Evolutionary conservation across 2,329 filamentous ascomycete species (phyloP), one percentile per base, ranked within the genome.

Genomic region (Paracorniculantispora psalliotae): DNA sequence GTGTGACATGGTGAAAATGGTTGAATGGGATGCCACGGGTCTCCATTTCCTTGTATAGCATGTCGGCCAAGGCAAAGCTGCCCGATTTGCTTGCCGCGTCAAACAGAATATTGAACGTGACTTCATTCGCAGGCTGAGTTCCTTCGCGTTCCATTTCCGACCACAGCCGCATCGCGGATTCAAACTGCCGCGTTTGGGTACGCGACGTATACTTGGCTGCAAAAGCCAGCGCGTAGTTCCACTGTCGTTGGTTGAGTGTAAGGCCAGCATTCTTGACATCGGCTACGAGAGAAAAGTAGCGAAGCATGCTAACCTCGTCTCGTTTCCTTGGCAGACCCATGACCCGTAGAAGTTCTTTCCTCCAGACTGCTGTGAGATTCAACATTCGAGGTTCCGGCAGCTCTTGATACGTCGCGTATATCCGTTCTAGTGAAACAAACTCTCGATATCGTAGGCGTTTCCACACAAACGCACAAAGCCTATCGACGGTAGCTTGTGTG

Each of bases 31-130:
- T 75, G 0, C 83, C 82, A 30, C 94, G 86, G 15, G 71, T 76
- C 52, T 81, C 77, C 87, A 97, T 92, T 74, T 97, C 92, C 59
- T 84, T 80, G 66, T 92, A 85, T 12, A 97, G 83, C 76, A 91
- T 90, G 66, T 97, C 90, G 3, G 92, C 92, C 23, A 97, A 82
- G 1, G 79, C 78, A 64, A 89, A 96, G 68, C 96, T 94, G 41
- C 90, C 89, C 0, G 91, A 86, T 71, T 94, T 96, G 65, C 91
- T 84, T 1, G 94, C 91, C 12, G 91, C 83, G 68, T 97, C 90
- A 66, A 96, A 97, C 13, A 99, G 81, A 49, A 97, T 89, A 69
- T 94, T 96, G 73, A 99, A 96, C 0, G 93, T 96, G n/a, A 92
- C 87, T 51, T 85, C 80, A 65, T 89, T 89, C 37, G 83, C 87